Evolutionary conservation across 1,284 basidiomycete genomes (phyloP), one percentile per base, ranked within the genome.

Genomic region (Neolentinus lepideus): DNA sequence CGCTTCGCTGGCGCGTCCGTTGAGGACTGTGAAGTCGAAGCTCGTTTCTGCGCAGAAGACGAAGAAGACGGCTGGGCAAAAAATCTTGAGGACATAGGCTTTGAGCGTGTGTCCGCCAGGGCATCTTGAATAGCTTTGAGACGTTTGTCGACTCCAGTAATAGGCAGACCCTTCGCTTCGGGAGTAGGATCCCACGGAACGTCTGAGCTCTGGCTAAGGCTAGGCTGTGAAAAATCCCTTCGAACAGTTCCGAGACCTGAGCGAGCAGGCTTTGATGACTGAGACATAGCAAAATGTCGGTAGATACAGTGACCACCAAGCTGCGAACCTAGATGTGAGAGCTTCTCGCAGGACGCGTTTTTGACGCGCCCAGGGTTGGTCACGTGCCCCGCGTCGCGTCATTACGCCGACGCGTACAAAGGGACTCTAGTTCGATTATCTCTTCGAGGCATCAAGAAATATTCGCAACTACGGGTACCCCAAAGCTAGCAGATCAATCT

Each of bases 111-210:
- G 8, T 43, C 38, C 6, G 38, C 38, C 19, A 43, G 38, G 3
- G 47, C 47, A 25, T 50, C 47, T 25, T 50, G 10, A 22, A 50
- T 50, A 29, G 22, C 47, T n/a, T 29, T 50, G 6, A 50, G 24
- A 26, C 47, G 22, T 50, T 50, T 50, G 3, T 50, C 47, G 24
- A 50, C n/a, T 25, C 47, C 47, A 12, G 10, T 50, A 8, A 24
- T 8, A 4, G 47, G 47, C 38, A 6, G 29, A 12, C 29, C 12
- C 29, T 31, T 31, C 12, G 29, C 29, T 46, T 50, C 22, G 9
- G 47, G 47, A 26, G 47, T 50, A 16, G 47, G 47, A 26, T 50
- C 47, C 47, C 47, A 50, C 6, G 47, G 47, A 26, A 50, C 22
- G 12, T 50, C 47, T 26, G 47, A 50, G 47, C 27, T 29, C 27